Conservation (phyloP, 2,329 filamentous ascomycete species). For the Xylariaceae sp. region DNA sequence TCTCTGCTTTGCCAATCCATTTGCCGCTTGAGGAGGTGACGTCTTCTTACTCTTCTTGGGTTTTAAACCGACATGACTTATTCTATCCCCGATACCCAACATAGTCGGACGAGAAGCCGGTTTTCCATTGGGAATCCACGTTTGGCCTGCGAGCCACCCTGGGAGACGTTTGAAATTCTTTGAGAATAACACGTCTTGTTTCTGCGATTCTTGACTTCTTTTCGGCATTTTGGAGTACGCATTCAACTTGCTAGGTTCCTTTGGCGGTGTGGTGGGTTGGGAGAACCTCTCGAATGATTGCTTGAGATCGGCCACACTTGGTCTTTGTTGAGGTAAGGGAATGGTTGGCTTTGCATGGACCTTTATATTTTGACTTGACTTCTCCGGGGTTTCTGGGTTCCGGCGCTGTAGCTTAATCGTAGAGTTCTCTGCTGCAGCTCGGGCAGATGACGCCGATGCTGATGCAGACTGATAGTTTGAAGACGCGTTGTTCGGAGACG, state of each 20-base stretch:
- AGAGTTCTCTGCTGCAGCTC: not conserved
- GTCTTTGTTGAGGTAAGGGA: conserved; percentile 15
- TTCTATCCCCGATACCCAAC: conserved; percentile 2
- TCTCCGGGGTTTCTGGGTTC: not conserved
- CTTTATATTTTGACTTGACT: not conserved
- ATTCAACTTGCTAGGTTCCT: conserved; percentile 1
- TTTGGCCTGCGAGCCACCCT: not conserved
- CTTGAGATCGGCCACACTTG: conserved; percentile 35
- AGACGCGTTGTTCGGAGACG: not conserved
- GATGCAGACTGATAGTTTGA: not conserved
- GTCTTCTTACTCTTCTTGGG: conserved; percentile 7
- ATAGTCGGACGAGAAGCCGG: not conserved
- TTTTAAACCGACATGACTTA: conserved; percentile 1
- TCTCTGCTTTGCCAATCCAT: not conserved
- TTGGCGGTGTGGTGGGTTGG: not conserved
- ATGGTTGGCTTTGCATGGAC: not conserved
- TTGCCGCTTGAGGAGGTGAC: not conserved
- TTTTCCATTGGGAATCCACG: not conserved
- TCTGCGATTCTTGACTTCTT: not conserved
- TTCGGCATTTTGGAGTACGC: conserved; percentile 3
- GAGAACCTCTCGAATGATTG: conserved; percentile 31
- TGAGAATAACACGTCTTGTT: not conserved
- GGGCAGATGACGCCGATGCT: not conserved
- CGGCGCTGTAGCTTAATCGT: not conserved
- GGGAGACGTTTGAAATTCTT: not conserved